Base-by-base conservation (phyloP, 768 basidiomycete species). In the Dioszegia hungarica region DNA sequence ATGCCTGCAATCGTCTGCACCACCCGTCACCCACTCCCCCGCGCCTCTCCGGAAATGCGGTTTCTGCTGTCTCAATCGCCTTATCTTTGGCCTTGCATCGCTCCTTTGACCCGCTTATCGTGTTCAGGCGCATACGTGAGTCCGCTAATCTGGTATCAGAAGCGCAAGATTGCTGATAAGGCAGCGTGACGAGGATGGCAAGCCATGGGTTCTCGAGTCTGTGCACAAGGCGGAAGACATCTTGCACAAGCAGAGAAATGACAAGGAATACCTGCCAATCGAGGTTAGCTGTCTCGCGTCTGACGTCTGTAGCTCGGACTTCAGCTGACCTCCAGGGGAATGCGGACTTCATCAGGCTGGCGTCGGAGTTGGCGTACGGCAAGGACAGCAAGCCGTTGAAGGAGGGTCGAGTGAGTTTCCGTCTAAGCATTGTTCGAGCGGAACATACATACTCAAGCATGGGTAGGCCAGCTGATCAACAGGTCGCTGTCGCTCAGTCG, bases 231-330 rank as follows among this genome's bases (percentile, higher is more conserved):
- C 69, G 27, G 74, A 75, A 47, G 84, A 86, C 58, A 75, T 85
- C 59, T 73, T 97, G 46, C 79, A 81, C 45, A 77, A 82, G 50
- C 80, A 83, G 43, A 77, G 79, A 33, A 78, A 89, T 58, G 89
- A 98, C 84, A 95, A 98, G 79, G 94, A 98, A 75, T 98, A 97
- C 77, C 84, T 97, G 40, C 89, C 91, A 56, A 99, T 99, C 76
- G 89, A 88, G 54, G 70, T 72, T 25, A 57, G 70, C 40, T 45
- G 3, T 12, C 36, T 44, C 25, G 14, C 38, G 3, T 36, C 4
- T 4, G n/a, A 37, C 2, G n/a, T n/a, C n/a, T n/a, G n/a, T n/a
- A 15, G 12, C 8, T 3, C n/a, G 40, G 4, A 20, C 15, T 28
- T 5, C 8, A 24, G 36, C 40, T 44, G n/a, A 57, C 38, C n/a